Evolutionary conservation across 768 basidiomycete genomes (phyloP), one percentile per base, ranked within the genome.

Genomic region (Tulasnella sp.): DNA sequence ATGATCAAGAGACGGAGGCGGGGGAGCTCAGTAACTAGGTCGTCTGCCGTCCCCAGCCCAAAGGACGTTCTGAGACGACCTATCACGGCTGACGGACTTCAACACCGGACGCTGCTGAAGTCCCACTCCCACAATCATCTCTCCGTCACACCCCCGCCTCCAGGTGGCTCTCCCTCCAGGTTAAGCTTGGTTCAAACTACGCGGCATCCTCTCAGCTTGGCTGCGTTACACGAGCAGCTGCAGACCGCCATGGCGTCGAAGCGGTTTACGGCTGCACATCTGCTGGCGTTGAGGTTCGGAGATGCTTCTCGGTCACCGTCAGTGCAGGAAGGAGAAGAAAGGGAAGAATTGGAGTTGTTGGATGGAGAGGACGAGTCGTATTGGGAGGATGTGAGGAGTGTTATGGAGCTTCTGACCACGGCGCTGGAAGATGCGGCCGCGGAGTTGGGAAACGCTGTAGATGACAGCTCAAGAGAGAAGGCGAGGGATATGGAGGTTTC

Each of bases 301-400:
- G 70, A 45, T 21, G 24, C 52, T 34, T 19, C 12, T 7, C 11
- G 2, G 44, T 38, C 24, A 12, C 70, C 30, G 48, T 61, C 62
- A 5, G 48, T 31, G 4, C 55, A 58, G 49, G 66, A 63, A 44
- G 34, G 34, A 15, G 60, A 62, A 4, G 34, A n/a, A 22, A 43
- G 53, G 53, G 53, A 55, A 41, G 53, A 55, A 24, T 43, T 55
- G 53, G 53, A 43, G 42, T 19, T 46, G 17, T 24, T 62, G 57
- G 82, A 83, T 48, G 80, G 80, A 49, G 85, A 83, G 31, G 85
- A 87, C 62, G 82, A 83, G 52, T 73, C 76, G 4, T 92, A 92
- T 64, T 92, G 88, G 88, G 88, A 90, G 64, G 83, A 90, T 64
- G 87, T 87, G 27, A 77, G 84, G 12, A 80, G 82, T 25, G 80